These are phyloP conservation scores for Ceratocystis papillata DNA, from an alignment of 2,329 filamentous ascomycete species.

Conservation along the genomic window DNA sequence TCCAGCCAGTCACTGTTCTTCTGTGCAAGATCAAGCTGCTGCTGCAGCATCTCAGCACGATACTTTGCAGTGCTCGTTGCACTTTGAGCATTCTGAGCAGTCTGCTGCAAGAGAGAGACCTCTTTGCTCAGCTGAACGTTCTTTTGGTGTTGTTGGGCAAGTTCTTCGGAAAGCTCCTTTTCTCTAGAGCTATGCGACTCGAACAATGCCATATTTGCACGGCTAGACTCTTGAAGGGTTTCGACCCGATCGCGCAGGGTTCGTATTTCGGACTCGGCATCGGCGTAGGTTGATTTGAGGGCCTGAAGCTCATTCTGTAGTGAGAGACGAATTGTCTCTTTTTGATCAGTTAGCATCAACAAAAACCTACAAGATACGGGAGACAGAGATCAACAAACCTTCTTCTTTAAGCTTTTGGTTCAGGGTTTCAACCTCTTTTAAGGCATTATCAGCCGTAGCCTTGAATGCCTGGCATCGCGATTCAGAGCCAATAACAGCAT, in stretches of 20 bases:
- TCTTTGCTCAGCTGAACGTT: conserved; percentile 75
- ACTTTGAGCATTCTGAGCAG: conserved; percentile 70
- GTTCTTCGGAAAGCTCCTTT: conserved; percentile 72
- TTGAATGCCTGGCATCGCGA: conserved; percentile 73
- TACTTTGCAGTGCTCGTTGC: conserved; percentile 74
- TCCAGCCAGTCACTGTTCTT: conserved; percentile 92
- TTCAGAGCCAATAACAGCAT: conserved; percentile 72
- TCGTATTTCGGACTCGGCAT: conserved; percentile 63
- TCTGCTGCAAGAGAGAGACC: conserved; percentile 69
- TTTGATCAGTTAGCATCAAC: not conserved
- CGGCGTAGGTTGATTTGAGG: conserved; percentile 63
- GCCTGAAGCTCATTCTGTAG: conserved; percentile 73
- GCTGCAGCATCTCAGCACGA: conserved; percentile 77
- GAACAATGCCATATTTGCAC: conserved; percentile 77
- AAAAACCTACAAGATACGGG: not conserved
- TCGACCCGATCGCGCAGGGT: conserved; percentile 71
- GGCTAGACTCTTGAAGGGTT: conserved; percentile 81
- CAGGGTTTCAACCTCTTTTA: conserved; percentile 72
- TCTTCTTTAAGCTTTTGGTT: conserved; percentile 71
- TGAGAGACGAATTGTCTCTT: conserved; percentile 64
- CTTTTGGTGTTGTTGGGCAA: conserved; percentile 81
- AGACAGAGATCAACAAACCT: conserved; percentile 43
- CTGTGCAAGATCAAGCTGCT: conserved; percentile 79
- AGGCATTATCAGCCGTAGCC: conserved; percentile 66
- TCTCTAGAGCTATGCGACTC: conserved; percentile 83